These are phyloP conservation scores for Xylaria sp. DNA, from an alignment of 2,329 filamentous ascomycete species.

Conservation along the genomic window DNA sequence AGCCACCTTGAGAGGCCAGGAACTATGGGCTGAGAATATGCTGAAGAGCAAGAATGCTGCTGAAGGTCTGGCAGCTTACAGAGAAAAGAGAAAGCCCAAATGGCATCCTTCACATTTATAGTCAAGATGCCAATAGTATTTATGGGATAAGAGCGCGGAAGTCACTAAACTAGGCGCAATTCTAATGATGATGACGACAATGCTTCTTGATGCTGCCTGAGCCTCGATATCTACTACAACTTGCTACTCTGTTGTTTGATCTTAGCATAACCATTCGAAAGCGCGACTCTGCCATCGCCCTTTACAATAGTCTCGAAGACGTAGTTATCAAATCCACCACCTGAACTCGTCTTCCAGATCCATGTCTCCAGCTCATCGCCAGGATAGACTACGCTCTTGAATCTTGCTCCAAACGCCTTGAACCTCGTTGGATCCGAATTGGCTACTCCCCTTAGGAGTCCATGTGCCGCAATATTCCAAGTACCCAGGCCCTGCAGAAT, in stretches of 20 bases:
- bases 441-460: conserved; percentile 55
- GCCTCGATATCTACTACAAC: conserved; percentile 33
- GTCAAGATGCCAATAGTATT: not conserved
- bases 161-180: conserved; percentile 40
- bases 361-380: conserved; percentile 57
- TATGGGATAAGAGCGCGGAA: conserved; percentile 37
- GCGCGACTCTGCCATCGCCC: conserved; percentile 47
- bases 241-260: conserved; percentile 47
- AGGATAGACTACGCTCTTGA: conserved; percentile 59
- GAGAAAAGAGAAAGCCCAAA: conserved; percentile 49
- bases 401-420: conserved; percentile 57
- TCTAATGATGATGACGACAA: not conserved
- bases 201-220: not conserved
- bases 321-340: conserved; percentile 51
- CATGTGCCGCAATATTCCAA: conserved; percentile 60
- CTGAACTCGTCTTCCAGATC: conserved; percentile 55
- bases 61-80: conserved; percentile 40
- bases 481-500: conserved; percentile 61
- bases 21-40: conserved; percentile 26
- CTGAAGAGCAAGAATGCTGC: conserved; percentile 25
- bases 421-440: conserved; percentile 55
- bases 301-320: conserved; percentile 55
- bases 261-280: conserved; percentile 53
- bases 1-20: conserved; percentile 19
- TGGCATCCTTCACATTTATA: conserved; percentile 40